Percentiles rank a stretch among this genome's conserved stretches.
Evolutionary conservation across 345 rosid species (phyloP).

Genomic region (Pistacia integerrima): DNA sequence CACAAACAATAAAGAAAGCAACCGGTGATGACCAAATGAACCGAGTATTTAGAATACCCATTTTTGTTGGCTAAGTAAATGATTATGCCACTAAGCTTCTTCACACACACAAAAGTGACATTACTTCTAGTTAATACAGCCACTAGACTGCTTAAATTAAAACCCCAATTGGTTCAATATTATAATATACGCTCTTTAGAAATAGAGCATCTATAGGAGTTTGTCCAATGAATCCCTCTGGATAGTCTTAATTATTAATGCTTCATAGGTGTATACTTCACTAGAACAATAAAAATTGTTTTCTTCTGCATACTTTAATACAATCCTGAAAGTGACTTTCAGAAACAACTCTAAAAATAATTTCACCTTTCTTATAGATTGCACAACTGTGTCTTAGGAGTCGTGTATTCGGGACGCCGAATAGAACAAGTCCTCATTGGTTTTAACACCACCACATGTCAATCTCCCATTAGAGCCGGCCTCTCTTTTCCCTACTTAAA

Average conservation of each 20-base stretch:
- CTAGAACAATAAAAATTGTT: slow-evolving; percentile 9
- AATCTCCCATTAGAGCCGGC: slow-evolving; percentile 44
- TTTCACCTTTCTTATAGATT: slow-evolving; percentile 3
- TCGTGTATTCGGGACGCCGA: slow-evolving; percentile 29
- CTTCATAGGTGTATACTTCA: slow-evolving; percentile 5
- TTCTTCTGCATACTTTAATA: not conserved
- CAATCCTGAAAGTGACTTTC: slow-evolving; percentile 26
- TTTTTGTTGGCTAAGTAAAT: slow-evolving; percentile 6
- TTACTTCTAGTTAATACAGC: not conserved
- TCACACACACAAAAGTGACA: not conserved
- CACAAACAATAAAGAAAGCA: not conserved
- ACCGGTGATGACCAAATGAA: not conserved
- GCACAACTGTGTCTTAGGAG: not conserved
- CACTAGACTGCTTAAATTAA: not conserved
- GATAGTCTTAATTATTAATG: not conserved
- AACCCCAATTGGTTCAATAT: not conserved
- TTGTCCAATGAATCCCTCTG: not conserved
- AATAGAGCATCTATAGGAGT: not conserved
- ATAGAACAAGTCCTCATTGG: slow-evolving; percentile 51
- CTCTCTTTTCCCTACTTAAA: slow-evolving; percentile 13
- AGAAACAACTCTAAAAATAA: slow-evolving; percentile 3
- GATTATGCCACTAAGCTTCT: not conserved
- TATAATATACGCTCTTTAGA: not conserved
- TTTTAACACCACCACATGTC: slow-evolving; percentile 52
- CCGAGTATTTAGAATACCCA: not conserved